Base-by-base conservation (phyloP, 208 protist species). In the Leishmania gerbilli region DNA sequence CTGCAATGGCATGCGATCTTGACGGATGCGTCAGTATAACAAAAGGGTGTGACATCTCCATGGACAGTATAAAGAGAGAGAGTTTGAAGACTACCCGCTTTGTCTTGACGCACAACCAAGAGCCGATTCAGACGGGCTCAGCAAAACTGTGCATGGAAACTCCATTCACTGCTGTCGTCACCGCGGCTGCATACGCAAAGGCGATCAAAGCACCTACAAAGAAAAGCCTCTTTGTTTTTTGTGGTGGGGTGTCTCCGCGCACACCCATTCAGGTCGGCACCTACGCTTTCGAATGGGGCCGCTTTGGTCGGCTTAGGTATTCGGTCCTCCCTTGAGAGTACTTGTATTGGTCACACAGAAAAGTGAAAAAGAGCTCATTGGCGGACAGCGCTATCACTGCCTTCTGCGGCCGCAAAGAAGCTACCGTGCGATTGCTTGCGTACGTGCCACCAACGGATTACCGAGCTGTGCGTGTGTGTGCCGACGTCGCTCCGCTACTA, bases 231-330 rank as follows among this genome's bases (percentile, higher is more conserved):
- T 81, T 93, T 74, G 82, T 97, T 34, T 89, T 97, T 77, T 96
- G 90, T 71, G 86, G 78, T 82, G 91, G 91, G 1, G 78, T 92
- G 2, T 81, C 77, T 74, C 86, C 82, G 24, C 89, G 90, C 8
- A 84, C 82, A 31, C 90, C 92, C 62, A 88, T 85, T 5, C 71
- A 89, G 62, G 51, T 81, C 19, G 94, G 92, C 17, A 90, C 82
- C n/a, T 97, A 95, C 79, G 85, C 81, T 42, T 79, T 95, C 37
- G 88, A 96, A 76, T 97, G 92, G 90, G 92, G 94, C 55, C 74
- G 76, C 8, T 94, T 89, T 58, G 90, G 91, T 37, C 79, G 79
- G 21, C 79, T 83, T 37, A 82, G 69, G 17, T 90, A 87, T 72
- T 83, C 87, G 8, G 45, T 86, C 72, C 49, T 88, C 6, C 77